Evolutionary conservation across 2,329 filamentous ascomycete species (phyloP).

Genomic region (Raffaelea deltoideospora): DNA sequence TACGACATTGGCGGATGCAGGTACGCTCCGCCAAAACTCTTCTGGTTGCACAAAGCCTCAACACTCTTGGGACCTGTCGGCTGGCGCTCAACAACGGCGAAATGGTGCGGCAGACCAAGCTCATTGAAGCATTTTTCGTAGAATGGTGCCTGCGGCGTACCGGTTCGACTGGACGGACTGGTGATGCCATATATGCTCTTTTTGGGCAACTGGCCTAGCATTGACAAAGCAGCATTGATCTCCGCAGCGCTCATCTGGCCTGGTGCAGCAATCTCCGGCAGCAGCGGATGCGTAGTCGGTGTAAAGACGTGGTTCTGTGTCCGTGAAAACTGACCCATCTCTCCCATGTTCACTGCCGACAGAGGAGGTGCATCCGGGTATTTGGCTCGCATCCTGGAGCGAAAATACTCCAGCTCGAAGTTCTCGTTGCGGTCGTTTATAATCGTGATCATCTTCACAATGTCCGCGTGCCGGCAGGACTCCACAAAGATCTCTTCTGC

Average conservation of each 20-base stretch:
- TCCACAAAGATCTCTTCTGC: conserved; percentile 58
- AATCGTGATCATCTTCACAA: conserved; percentile 83
- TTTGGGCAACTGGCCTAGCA: conserved; percentile 67
- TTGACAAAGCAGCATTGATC: conserved; percentile 65
- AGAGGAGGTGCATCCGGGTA: conserved; percentile 57
- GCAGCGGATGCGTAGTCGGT: conserved; percentile 70
- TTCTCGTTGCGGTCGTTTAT: conserved; percentile 73
- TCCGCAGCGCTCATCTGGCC: conserved; percentile 76
- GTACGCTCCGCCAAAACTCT: conserved; percentile 68
- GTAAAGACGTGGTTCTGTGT: conserved; percentile 77
- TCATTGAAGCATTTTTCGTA: conserved; percentile 76
- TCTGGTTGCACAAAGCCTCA: conserved; percentile 57
- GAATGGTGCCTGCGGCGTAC: conserved; percentile 63
- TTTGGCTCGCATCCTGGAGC: conserved; percentile 56
- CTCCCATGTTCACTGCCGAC: conserved; percentile 77
- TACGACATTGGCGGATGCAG: conserved; percentile 57
- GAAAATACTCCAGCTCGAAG: conserved; percentile 81
- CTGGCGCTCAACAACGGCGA: conserved; percentile 58
- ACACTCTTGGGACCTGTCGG: conserved; percentile 49
- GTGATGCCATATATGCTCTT: conserved; percentile 71
- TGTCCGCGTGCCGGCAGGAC: conserved; percentile 62
- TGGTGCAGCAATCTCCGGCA: conserved; percentile 72
- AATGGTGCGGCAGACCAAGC: conserved; percentile 71
- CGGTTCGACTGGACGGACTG: conserved; percentile 45
- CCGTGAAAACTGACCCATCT: conserved; percentile 70